Conservation (phyloP, 192 early-diverging fungal species). For the Funneliformis geosporum region DNA sequence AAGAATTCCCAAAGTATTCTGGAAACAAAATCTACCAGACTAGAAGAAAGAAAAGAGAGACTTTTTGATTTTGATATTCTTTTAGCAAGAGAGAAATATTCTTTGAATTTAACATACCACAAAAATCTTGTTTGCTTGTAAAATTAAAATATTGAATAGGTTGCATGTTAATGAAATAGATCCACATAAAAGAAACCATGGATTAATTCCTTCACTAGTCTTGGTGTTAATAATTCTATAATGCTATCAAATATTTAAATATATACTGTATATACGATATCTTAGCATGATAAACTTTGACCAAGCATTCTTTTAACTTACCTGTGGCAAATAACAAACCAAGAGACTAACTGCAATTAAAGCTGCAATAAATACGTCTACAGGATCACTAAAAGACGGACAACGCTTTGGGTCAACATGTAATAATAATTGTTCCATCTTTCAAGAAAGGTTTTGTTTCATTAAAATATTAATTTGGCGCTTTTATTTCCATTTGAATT, state of each 20-base stretch:
- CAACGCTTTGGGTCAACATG: no score
- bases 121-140: slow-evolving; percentile 47
- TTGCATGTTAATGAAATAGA: slow-evolving; percentile 55
- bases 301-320: slow-evolving; percentile 18
- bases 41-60: no score
- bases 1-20: slow-evolving; percentile 61
- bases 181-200: slow-evolving; percentile 58
- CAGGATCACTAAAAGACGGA: neutral
- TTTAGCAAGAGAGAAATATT: no score
- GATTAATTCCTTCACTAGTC: slow-evolving; percentile 59
- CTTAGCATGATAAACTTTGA: neutral
- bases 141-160: slow-evolving; percentile 55
- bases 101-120: slow-evolving; percentile 38
- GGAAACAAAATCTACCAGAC: slow-evolving; percentile 49
- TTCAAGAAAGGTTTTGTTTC: no score
- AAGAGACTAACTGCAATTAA: slow-evolving; percentile 80
- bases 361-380: slow-evolving; percentile 50
- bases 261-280: no score
- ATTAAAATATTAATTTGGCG: no score
- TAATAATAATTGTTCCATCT: no score
- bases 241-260: slow-evolving; percentile 35
- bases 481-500: no score
- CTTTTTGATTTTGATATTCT: no score
- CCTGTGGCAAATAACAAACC: slow-evolving; percentile 87
- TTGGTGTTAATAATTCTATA: slow-evolving; percentile 54